A percentile compares a stretch with the other conserved stretches of the same genome.
Conservation (phyloP, 106 monocot genomes). For the Cymbidium sinense region DNA sequence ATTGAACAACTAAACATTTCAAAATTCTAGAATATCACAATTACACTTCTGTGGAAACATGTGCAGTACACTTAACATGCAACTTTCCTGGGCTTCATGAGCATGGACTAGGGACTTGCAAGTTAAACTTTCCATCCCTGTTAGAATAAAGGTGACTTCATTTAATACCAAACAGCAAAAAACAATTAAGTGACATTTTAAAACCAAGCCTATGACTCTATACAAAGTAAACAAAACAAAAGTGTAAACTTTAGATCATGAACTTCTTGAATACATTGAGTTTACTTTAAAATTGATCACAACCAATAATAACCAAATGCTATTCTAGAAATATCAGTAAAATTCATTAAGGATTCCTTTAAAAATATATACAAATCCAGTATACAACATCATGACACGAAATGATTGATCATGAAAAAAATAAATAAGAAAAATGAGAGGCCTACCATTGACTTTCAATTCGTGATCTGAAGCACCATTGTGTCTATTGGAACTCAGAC, state of each 20-base stretch:
- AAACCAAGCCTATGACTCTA: background rate
- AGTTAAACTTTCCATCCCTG: too few species aligned
- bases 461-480: conserved; percentile 18
- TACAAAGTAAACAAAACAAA: background rate
- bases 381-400: background rate
- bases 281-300: background rate
- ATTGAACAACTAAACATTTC: too few species aligned
- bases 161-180: too few species aligned
- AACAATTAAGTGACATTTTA: too few species aligned
- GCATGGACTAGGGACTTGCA: too few species aligned
- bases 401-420: background rate
- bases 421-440: background rate
- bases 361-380: background rate
- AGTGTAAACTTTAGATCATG: background rate
- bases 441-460: conserved; percentile 38
- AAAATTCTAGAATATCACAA: too few species aligned
- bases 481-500: conserved; percentile 35
- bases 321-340: background rate
- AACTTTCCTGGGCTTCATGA: too few species aligned
- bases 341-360: too few species aligned
- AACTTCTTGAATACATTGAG: background rate
- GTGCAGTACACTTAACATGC: too few species aligned
- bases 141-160: too few species aligned
- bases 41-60: too few species aligned
- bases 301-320: background rate